These are phyloP conservation scores for Cyclocybe aegerita DNA, from an alignment of 768 basidiomycete species.

Conservation along the genomic window DNA sequence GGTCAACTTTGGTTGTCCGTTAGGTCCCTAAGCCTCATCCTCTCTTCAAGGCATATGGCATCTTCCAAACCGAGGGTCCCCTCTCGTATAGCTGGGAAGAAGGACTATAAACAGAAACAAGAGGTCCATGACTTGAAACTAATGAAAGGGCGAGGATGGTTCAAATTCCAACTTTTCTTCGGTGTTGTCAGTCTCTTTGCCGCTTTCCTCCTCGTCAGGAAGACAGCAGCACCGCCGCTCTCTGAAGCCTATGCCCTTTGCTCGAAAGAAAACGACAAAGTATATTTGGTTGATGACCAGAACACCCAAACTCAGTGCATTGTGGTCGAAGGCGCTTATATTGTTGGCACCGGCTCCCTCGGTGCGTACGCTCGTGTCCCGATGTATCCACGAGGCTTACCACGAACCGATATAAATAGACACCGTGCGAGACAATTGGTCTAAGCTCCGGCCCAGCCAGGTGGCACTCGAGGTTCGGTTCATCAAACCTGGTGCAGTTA, in stretches of 20 bases:
- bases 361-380: constrained; percentile 36
- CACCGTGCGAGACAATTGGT: constrained; percentile 32
- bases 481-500: constrained; percentile 54
- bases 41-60: too few species aligned
- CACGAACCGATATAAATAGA: constrained; percentile 39
- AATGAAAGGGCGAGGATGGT: background rate
- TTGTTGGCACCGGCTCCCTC: constrained; percentile 55
- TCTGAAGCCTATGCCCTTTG: constrained; percentile 56
- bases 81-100: too few species aligned
- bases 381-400: background rate
- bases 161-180: background rate
- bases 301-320: constrained; percentile 61
- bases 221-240: background rate
- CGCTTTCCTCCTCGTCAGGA: constrained; percentile 1
- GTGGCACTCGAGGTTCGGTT: constrained; percentile 36
- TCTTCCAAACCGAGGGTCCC: too few species aligned
- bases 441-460: constrained; percentile 3
- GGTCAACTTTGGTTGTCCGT: too few species aligned
- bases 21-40: too few species aligned
- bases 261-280: constrained; percentile 44
- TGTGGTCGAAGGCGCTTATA: constrained; percentile 48
- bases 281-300: constrained; percentile 68
- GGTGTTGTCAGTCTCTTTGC: constrained; percentile 1
- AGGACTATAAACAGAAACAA: too few species aligned
- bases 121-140: too few species aligned